Evolutionary conservation across 192 early-diverging fungal species (phyloP), one percentile per base, ranked within the genome.

Genomic region (Pilaira anomala): DNA sequence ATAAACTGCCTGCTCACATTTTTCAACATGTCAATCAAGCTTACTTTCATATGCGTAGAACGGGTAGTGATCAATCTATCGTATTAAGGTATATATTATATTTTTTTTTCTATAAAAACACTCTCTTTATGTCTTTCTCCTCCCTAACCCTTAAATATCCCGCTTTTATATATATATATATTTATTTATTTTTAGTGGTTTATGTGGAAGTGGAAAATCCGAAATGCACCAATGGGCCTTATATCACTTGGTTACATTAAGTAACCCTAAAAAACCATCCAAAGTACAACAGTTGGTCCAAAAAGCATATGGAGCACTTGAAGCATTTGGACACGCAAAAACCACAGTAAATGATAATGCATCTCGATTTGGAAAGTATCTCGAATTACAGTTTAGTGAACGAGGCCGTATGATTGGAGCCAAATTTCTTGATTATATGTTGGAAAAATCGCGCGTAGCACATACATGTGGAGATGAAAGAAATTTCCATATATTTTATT

Each of bases 401-500:
- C 86, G 90, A n/a, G 92, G 93, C 3, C 85, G 88, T 26, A 82
- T 95, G 61, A 83, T 92, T 19, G 96, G 96, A 2, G 86, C 86
- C 6, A 93, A 89, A 68, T 80, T 89, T 67, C 77, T 94, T 68
- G 87, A 91, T 66, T 95, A 92, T 62, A 81, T 95, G 62, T 79
- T 98, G 11, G 94, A 97, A 55, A 90, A 92, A 71, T 77, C 72
- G 44, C 84, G 92, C 12, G 86, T 96, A 19, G 78, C 86, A 2
- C 76, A 83, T 18, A 77, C 81, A 0, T 68, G 62, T 11, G 74
- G 78, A 28, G 82, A 83, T 62, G 93, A 94, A 56, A 82, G 87
- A 58, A 93, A 86, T 75, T 99, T 94, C 80, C 91, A 97, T 66
- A 86, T 98, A 25, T 94, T 99, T 71, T 93, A 97, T 79, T 91